Base-by-base conservation (phyloP, 2,329 filamentous ascomycete species). In the Fusarium longipes region DNA sequence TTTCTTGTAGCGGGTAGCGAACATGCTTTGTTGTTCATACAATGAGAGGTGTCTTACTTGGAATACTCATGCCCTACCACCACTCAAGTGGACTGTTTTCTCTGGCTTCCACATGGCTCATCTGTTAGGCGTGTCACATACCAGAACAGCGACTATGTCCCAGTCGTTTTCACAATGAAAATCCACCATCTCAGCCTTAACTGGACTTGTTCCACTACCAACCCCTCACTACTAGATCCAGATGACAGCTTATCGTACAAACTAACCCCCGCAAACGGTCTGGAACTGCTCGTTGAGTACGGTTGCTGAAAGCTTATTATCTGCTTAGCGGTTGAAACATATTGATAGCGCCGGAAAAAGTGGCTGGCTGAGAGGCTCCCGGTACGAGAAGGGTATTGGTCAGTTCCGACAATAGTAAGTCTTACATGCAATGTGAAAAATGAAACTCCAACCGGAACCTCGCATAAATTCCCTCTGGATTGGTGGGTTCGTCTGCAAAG, bases 261-360 rank as follows among this genome's bases (percentile, higher is more conserved):
- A 11, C 17, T 14, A 24, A 18, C n/a, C 45, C 40, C 47, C 40
- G 56, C 47, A 54, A 54, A 54, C n/a, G 36, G 40, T 61, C 47
- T 42, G 25, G 44, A 61, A 54, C 27, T 32, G 39, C 18, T 57
- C 39, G 12, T 22, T 30, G n/a, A 9, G 6, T 15, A 32, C n/a
- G 24, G 10, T 29, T n/a, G 15, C 9, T 18, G 7, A 22, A n/a
- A 49, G 24, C 30, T 27, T 18, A 20, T 36, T n/a, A n/a, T n/a
- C n/a, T n/a, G n/a, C n/a, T n/a, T n/a, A 11, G 25, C 25, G 25
- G 15, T 29, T 42, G 56, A 61, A 62, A 36, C 35, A 15, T 24
- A 11, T 25, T 20, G 22, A 24, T 30, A 6, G 32, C 36, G 8
- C n/a, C 25, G 7, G 7, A 11, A 9, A 18, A 36, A 15, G 56